Evolutionary conservation across 164 flowering plant genomes (phyloP).

Genomic region (Liquidambar formosana): DNA sequence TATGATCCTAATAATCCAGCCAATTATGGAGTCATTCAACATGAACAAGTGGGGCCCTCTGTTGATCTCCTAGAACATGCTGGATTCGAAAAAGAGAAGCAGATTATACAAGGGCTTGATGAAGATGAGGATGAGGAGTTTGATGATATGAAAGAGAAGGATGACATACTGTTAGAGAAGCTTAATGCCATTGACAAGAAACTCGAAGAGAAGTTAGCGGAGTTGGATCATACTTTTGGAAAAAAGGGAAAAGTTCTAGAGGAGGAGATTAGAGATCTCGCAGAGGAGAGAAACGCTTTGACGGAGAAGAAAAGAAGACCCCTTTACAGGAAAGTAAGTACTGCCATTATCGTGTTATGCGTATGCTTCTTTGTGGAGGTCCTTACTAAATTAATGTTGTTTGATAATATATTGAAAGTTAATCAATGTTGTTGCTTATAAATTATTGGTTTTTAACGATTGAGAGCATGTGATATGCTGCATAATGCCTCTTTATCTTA

Average conservation of each 20-base stretch:
- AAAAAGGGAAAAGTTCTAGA: conserved; percentile 80
- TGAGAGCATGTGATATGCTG: too few species aligned
- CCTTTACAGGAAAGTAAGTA: conserved; percentile 74
- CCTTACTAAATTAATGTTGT: neutral
- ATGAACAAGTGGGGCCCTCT: conserved; percentile 38
- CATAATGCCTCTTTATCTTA: too few species aligned
- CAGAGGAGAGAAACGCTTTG: conserved; percentile 86
- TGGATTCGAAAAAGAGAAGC: conserved; percentile 41
- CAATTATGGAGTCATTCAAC: conserved; percentile 71
- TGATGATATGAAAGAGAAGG: conserved; percentile 70
- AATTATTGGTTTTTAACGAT: too few species aligned
- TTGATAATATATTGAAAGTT: too few species aligned
- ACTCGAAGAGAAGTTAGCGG: conserved; percentile 81
- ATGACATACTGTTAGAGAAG: conserved; percentile 64
- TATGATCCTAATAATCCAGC: conserved; percentile 86
- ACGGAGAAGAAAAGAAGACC: conserved; percentile 79
- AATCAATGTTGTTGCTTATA: too few species aligned
- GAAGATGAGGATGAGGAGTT: conserved; percentile 68
- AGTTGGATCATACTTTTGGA: conserved; percentile 86
- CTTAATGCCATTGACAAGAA: conserved; percentile 74
- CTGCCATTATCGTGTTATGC: neutral
- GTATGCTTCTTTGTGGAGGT: neutral
- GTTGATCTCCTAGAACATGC: conserved; percentile 31
- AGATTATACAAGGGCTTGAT: conserved; percentile 32
- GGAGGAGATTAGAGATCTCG: conserved; percentile 90